Conservation (phyloP, 1,139 yeast genomes). For the Suhomyces wounanorum region DNA sequence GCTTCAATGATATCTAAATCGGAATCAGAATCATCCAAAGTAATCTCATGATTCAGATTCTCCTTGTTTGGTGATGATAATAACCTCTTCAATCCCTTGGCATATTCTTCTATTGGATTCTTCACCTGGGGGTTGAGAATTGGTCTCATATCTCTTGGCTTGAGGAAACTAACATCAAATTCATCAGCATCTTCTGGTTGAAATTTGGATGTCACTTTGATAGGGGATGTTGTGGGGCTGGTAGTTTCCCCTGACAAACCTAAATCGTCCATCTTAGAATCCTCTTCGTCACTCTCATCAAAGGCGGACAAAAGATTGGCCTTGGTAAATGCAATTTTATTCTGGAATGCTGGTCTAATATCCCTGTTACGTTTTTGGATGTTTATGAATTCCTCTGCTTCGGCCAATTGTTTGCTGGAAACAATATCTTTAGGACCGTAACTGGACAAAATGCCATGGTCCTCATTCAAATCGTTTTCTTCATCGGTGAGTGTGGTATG, state of each 20-base stretch:
- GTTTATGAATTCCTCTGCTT: slow-evolving; percentile 39
- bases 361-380: slow-evolving; percentile 37
- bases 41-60: slow-evolving; percentile 13
- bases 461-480: slow-evolving; percentile 37
- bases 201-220: slow-evolving; percentile 14
- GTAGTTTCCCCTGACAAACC: slow-evolving; percentile 18
- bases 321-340: slow-evolving; percentile 32
- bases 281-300: slow-evolving; percentile 32
- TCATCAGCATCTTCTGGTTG: slow-evolving; percentile 16
- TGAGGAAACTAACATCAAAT: slow-evolving; percentile 21
- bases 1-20: slow-evolving; percentile 16
- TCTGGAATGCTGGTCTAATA: slow-evolving; percentile 38
- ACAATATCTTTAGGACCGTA: slow-evolving; percentile 17
- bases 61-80: slow-evolving; percentile 27
- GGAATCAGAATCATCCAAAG: slow-evolving; percentile 30
- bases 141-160: slow-evolving; percentile 4
- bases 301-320: slow-evolving; percentile 38
- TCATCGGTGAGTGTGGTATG: slow-evolving; percentile 44
- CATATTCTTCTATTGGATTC: slow-evolving; percentile 42
- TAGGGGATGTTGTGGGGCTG: slow-evolving; percentile 43
- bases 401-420: slow-evolving; percentile 33
- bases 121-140: slow-evolving; percentile 10
- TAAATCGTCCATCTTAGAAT: slow-evolving; percentile 10
- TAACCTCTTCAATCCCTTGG: slow-evolving; percentile 32
- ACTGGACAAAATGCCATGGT: slow-evolving; percentile 22